Conservation (phyloP, 2,329 filamentous ascomycete genomes). For the Tolypocladium ophioglossoides region DNA sequence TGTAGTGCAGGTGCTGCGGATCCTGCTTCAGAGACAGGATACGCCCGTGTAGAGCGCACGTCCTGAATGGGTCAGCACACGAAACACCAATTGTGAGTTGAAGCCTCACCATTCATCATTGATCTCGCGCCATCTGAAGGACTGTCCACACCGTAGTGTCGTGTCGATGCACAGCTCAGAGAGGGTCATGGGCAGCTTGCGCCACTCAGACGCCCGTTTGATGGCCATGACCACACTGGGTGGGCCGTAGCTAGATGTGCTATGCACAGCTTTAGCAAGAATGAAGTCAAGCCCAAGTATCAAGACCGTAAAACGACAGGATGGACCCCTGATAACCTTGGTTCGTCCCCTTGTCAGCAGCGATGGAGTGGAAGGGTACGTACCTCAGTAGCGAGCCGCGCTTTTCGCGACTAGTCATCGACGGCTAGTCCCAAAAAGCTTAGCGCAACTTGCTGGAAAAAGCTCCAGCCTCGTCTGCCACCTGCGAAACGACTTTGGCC, state of each 20-base stretch:
- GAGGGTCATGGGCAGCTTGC: conserved; percentile 70
- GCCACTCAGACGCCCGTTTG: conserved; percentile 63
- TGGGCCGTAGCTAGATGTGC: not conserved
- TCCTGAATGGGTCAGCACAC: conserved; percentile 33
- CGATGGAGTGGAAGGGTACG: not conserved
- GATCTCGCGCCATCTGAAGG: conserved; percentile 88
- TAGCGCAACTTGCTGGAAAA: conserved; percentile 25
- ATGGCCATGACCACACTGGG: conserved; percentile 19
- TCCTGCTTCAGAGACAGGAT: conserved; percentile 83
- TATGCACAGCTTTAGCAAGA: not conserved
- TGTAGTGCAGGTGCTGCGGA: conserved; percentile 66
- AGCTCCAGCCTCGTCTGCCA: conserved; percentile 33
- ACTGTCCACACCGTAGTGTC: conserved; percentile 87
- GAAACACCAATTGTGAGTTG: not conserved
- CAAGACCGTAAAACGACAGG: not conserved
- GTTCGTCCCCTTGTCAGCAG: not conserved
- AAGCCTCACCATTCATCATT: conserved; percentile 65
- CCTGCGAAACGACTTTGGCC: conserved; percentile 12
- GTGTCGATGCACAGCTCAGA: conserved; percentile 91
- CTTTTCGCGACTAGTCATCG: not conserved
- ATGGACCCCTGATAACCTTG: too few relatives aligned
- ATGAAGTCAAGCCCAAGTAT: too few relatives aligned
- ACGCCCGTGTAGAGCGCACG: conserved; percentile 75
- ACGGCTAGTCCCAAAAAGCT: conserved; percentile 12
- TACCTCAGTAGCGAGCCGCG: not conserved